These are phyloP conservation scores for Microcos paniculata DNA, from an alignment of 345 rosid species.

Conservation along the genomic window DNA sequence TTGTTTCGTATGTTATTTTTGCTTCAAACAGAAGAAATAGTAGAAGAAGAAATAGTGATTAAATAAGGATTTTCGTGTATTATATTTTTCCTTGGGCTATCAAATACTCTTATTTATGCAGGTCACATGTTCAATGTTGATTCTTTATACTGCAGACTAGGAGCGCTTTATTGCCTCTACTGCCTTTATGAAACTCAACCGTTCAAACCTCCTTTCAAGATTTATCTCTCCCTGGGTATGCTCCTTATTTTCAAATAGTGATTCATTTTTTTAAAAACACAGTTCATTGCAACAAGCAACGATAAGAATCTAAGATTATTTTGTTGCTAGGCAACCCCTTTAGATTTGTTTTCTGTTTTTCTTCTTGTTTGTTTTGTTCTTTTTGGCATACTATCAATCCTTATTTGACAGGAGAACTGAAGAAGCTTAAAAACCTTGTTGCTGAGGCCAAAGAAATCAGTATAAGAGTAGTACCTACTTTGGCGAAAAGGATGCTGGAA, in stretches of 20 bases:
- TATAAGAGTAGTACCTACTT: conserved; percentile 42
- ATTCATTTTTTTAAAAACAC: background rate
- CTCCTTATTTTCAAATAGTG: background rate
- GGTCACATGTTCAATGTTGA: conserved; percentile 56
- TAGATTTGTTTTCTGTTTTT: background rate
- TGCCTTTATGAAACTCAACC: conserved; percentile 87
- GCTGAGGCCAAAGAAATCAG: conserved; percentile 51
- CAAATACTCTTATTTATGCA: conserved; percentile 33
- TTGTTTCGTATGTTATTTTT: background rate
- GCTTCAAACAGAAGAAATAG: too few species aligned
- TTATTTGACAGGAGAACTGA: conserved; percentile 62
- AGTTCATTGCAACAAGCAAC: background rate
- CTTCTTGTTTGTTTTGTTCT: background rate
- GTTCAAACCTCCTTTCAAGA: conserved; percentile 69
- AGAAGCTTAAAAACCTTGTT: conserved; percentile 59
- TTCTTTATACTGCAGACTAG: conserved; percentile 66
- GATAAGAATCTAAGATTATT: background rate
- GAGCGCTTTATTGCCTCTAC: conserved; percentile 89
- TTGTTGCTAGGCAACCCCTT: background rate
- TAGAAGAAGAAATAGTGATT: too few species aligned
- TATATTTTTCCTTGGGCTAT: background rate
- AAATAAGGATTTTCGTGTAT: background rate
- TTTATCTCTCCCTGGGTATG: conserved; percentile 76
- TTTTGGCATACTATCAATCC: background rate
- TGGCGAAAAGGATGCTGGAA: conserved; percentile 71